phyloP scores from a whole-genome alignment of 2,329 filamentous ascomycete genomes.

The Colletotrichum cuscutae region DNA sequence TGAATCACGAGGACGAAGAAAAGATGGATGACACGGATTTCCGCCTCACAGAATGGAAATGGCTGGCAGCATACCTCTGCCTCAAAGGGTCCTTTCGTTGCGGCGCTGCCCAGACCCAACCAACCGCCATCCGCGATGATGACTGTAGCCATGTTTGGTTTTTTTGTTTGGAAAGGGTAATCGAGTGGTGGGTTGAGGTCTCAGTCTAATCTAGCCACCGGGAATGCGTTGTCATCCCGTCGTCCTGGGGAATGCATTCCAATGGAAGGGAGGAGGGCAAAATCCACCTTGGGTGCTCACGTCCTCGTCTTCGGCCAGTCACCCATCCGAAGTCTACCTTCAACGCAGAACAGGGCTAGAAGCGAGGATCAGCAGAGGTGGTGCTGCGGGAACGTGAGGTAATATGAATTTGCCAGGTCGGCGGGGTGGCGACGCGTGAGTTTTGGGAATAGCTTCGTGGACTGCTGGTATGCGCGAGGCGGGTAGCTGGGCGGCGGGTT shows the following conservation, averaged over 20 bases:
- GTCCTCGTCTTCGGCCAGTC: not conserved
- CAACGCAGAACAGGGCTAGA: not conserved
- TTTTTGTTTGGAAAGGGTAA: not conserved
- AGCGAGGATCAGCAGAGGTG: not conserved
- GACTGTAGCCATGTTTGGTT: not conserved
- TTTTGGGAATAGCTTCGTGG: constrained; percentile 28
- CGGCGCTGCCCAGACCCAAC: not conserved
- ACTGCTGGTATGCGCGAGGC: not conserved
- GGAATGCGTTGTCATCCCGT: constrained; percentile 28
- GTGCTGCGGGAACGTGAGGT: constrained; percentile 24
- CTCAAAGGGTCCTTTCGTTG: not conserved
- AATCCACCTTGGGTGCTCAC: not conserved
- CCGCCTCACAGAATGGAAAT: not conserved
- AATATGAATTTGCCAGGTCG: constrained; percentile 21
- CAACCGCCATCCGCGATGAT: constrained; percentile 10
- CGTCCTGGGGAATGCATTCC: constrained; percentile 27
- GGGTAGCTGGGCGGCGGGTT: not conserved
- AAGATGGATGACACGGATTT: not conserved
- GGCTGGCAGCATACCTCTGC: constrained; percentile 2
- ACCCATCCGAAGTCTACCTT: not conserved
- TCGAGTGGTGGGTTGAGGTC: not conserved
- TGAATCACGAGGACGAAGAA: not conserved
- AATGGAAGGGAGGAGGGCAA: constrained; percentile 20
- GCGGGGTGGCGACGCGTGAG: constrained; percentile 11
- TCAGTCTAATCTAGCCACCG: constrained; percentile 25